Base-by-base conservation (phyloP, 1,284 basidiomycete species). In the Microbotryum silenes-acaulis region DNA sequence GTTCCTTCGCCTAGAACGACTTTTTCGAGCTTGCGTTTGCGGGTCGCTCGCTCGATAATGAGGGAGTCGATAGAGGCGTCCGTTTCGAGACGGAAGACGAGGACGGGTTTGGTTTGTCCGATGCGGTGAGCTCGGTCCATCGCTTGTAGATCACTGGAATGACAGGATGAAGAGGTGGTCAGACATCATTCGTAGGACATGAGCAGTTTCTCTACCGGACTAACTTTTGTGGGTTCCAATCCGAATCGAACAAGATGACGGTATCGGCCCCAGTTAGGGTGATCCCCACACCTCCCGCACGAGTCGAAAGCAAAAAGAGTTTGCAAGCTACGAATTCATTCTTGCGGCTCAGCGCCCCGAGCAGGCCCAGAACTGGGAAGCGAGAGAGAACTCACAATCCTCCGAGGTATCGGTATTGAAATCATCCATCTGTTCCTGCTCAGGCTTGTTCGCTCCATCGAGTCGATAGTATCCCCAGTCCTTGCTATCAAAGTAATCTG, bases 111-210 rank as follows among this genome's bases (percentile, higher is more conserved):
- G 16, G 55, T 67, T 51, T 69, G 93, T 2, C 93, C 93, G 62
- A 97, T 97, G 8, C 93, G 85, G 75, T 97, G 93, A 0, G 91
- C 93, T 42, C 93, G 83, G 72, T 96, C 94, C 75, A 94, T 91
- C 0, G 94, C 94, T 75, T 98, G 93, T 6, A 91, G 79, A 69
- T 98, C 94, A 47, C 54, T 54, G 6, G 7, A 5, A n/a, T 12
- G 6, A 3, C n/a, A 8, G 44, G 6, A 48, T 31, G 25, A 10
- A 46, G 18, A 23, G 8, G 23, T 12, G 20, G 50, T 33, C 45
- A 23, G 49, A 23, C 12, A 42, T 9, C 16, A 1, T 20, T 50
- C 48, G 4, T 42, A 31, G 20, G 18, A 27, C 14, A 44, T 1
- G 16, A 14, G 23, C 16, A 47, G 4, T 16, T 27, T 18, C 10